These are phyloP conservation scores for Lyophyllum decastes DNA, from an alignment of 768 basidiomycete genomes.

Conservation along the genomic window DNA sequence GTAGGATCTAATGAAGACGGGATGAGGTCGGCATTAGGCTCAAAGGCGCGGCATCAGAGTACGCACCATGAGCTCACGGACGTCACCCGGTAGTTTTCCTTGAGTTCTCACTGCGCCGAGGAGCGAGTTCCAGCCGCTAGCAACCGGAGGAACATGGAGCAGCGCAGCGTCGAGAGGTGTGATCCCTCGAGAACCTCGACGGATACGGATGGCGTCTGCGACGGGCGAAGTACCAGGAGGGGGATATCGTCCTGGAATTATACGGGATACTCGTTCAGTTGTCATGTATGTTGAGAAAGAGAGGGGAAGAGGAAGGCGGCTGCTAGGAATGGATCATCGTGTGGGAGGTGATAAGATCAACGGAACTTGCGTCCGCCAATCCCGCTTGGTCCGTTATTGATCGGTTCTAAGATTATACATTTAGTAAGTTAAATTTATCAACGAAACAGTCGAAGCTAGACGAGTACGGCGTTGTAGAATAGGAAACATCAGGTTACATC, in stretches of 20 bases:
- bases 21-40: background rate
- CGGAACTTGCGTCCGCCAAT: background rate
- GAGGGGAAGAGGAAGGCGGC: background rate
- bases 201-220: constrained; percentile 50
- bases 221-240: constrained; percentile 40
- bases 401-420: background rate
- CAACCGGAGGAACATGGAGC: constrained; percentile 48
- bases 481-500: no score
- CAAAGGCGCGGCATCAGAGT: background rate
- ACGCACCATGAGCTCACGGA: constrained; percentile 53
- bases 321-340: background rate
- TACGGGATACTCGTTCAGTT: constrained; percentile 30
- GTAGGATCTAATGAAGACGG: constrained; percentile 37
- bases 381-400: no score
- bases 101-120: constrained; percentile 50
- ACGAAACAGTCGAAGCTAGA: no score
- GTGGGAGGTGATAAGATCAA: background rate
- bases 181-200: constrained; percentile 49
- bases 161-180: constrained; percentile 52
- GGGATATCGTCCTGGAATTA: constrained; percentile 47
- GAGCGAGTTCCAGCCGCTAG: constrained; percentile 52
- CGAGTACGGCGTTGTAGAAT: no score
- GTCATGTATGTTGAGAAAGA: background rate
- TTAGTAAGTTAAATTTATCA: no score
- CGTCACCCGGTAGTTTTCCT: constrained; percentile 45